phyloP scores from a whole-genome alignment of 2,329 filamentous ascomycete species.

The Stachybotrys echinatus region DNA sequence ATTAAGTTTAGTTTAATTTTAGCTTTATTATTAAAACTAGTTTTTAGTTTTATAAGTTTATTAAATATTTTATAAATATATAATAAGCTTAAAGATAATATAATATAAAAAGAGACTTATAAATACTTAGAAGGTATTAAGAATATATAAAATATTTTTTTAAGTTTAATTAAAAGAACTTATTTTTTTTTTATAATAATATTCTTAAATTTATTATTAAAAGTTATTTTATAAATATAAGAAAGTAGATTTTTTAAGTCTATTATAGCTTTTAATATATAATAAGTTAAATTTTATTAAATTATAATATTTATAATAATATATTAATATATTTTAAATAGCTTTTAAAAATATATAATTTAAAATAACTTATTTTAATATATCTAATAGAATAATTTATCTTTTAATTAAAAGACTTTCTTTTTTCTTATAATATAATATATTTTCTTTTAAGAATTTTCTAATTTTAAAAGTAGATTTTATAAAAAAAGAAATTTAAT shows the following conservation, averaged over 20 bases:
- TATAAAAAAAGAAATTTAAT: no score
- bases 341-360: neutral
- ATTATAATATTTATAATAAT: neutral
- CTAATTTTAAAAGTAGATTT: no score
- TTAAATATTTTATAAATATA: neutral
- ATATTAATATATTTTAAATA: neutral
- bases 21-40: neutral
- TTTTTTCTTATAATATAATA: no score
- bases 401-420: no score
- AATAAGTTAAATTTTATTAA: neutral
- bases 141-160: neutral
- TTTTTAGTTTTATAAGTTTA: neutral
- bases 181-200: neutral
- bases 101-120: neutral
- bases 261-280: neutral
- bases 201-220: neutral
- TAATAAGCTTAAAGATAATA: slow-evolving; percentile 1
- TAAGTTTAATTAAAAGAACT: neutral
- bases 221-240: neutral
- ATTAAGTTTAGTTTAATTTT: neutral
- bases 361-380: no score
- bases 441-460: no score
- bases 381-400: no score
- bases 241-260: neutral
- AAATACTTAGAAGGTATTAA: neutral